phyloP scores from a whole-genome alignment of 257 asterid genomes.

The Ocimum tenuiflorum region DNA sequence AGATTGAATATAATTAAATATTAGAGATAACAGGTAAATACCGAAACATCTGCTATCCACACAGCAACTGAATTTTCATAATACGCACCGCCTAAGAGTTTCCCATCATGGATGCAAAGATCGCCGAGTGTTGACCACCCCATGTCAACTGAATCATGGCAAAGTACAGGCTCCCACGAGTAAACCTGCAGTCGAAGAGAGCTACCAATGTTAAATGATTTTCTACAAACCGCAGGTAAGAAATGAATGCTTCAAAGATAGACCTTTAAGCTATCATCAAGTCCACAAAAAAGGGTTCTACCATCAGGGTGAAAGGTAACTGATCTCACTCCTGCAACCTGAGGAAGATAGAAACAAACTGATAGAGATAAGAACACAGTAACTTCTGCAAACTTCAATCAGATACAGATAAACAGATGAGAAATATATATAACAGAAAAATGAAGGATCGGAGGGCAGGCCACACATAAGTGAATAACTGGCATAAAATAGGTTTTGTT shows the following conservation, averaged over 20 bases:
- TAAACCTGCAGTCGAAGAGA: constrained; percentile 58
- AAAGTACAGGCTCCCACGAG: constrained; percentile 96
- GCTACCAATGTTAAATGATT: constrained; percentile 17
- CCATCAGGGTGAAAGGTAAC: constrained; percentile 90
- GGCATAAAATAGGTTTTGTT: neutral
- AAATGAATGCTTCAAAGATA: constrained; percentile 11
- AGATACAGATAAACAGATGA: neutral
- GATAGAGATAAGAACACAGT: neutral
- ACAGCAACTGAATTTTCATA: constrained; percentile 82
- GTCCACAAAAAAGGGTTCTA: constrained; percentile 77
- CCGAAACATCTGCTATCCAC: constrained; percentile 95
- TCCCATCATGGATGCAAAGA: constrained; percentile 82
- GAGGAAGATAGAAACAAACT: constrained; percentile 25
- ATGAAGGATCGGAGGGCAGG: too few relatives aligned
- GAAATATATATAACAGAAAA: neutral
- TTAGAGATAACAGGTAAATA: constrained; percentile 25
- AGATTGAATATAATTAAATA: neutral
- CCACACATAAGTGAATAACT: neutral
- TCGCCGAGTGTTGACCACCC: constrained; percentile 97
- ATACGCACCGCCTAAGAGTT: constrained; percentile 90
- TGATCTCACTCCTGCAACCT: constrained; percentile 87
- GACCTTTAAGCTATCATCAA: constrained; percentile 95
- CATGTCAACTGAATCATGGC: constrained; percentile 92
- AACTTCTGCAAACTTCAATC: constrained; percentile 8
- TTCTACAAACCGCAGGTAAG: neutral